Evolutionary conservation across 495 filamentous ascomycete species (phyloP), one percentile per base, ranked within the genome.

Genomic region (Penicillium odoratum): DNA sequence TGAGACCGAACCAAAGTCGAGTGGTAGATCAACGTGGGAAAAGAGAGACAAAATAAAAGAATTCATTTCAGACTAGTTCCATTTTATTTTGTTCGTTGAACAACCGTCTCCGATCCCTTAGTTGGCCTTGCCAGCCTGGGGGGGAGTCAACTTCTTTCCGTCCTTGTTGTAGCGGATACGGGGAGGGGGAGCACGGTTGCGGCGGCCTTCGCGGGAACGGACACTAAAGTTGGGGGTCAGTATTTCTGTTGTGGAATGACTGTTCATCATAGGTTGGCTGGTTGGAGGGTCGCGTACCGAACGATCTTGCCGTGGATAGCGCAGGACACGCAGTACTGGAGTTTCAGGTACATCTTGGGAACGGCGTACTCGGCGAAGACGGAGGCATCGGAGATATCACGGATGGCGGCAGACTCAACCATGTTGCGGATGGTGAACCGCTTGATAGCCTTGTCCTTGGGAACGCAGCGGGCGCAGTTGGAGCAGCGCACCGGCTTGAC

Each of bases 391-490:
- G 92, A 96, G 80, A 99, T 98, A 92, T 99, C 94, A 98, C 95
- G 94, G 78, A 99, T 97, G 74, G 94, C 94, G 66, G 94, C 94
- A 60, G 92, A 96, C 83, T 99, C 94, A 64, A 99, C 94, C 95
- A 98, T 98, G 87, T 98, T 98, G 78, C 94, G 88, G 87, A 99
- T 98, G 77, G 94, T 99, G 85, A 99, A 99, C 80, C 94, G 86
- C 92, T 99, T 99, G 85, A 99, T 98, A 68, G 94, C 95, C 88
- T 99, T 99, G 75, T 99, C 94, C 88, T 99, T 99, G 74, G 94
- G 94, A 42, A 90, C 94, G 88, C 94, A 99, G 85, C 94, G 87
- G 74, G 92, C 95, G 88, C 94, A 99, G 90, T 99, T 99, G 83
- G 91, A 96, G 90, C 94, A 99, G 71, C 94, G 89, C 80, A 99